Conservation (phyloP, 139 green algal species). For the Chlamydomonas eustigma region DNA sequence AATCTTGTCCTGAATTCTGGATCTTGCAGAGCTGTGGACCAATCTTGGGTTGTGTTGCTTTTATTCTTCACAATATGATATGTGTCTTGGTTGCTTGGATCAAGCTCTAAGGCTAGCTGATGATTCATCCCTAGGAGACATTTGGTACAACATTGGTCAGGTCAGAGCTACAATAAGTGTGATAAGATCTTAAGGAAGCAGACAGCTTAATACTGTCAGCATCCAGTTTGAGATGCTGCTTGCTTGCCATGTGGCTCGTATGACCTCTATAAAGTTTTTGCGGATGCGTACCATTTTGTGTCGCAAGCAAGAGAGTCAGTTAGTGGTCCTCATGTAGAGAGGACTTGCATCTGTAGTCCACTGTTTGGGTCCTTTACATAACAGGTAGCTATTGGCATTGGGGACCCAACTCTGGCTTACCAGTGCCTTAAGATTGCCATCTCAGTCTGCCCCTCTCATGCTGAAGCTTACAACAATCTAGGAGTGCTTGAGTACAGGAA, state of each 20-base stretch:
- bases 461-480: conserved; percentile 73
- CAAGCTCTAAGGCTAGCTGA: conserved; percentile 48
- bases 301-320: no score
- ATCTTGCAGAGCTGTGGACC: conserved; percentile 66
- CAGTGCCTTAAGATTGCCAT: conserved; percentile 65
- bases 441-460: conserved; percentile 59
- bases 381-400: conserved; percentile 68
- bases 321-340: no score
- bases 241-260: no score
- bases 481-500: conserved; percentile 67
- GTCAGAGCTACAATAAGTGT: no score
- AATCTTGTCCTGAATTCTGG: no score
- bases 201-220: no score
- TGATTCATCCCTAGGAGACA: conserved; percentile 50
- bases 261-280: no score
- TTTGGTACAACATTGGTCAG: conserved; percentile 75
- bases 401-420: conserved; percentile 64
- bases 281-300: no score
- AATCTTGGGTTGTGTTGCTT: conserved; percentile 84
- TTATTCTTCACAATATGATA: conserved; percentile 77
- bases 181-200: no score
- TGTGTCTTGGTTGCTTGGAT: conserved; percentile 74
- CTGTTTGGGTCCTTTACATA: no score
- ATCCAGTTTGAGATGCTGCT: no score
- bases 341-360: no score